phyloP scores from a whole-genome alignment of 352 stramenopile genomes.

The Phytopythium oedochilum region DNA sequence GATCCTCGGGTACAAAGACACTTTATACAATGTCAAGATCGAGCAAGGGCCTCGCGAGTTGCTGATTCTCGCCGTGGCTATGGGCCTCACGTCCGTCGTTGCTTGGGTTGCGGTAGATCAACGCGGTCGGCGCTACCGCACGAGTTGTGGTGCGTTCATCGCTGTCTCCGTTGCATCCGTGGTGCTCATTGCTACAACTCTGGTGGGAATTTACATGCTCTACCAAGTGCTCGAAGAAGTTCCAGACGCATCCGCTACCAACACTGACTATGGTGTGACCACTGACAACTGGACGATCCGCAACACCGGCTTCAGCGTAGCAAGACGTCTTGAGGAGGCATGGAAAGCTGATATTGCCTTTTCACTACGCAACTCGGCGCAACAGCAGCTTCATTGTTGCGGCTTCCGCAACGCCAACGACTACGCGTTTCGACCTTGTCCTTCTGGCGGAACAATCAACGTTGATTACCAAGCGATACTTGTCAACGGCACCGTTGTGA shows the following conservation, averaged over 20 bases:
- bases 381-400: conserved; percentile 69
- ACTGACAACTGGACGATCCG: conserved; percentile 67
- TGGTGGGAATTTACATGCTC: conserved; percentile 57
- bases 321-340: conserved; percentile 30
- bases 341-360: conserved; percentile 38
- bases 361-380: conserved; percentile 41
- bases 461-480: conserved; percentile 57
- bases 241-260: background rate
- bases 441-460: conserved; percentile 29
- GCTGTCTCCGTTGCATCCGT: conserved; percentile 29
- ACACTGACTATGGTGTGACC: conserved; percentile 26
- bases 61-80: conserved; percentile 23
- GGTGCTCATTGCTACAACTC: conserved; percentile 32
- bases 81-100: conserved; percentile 32
- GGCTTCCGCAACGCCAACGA: conserved; percentile 47
- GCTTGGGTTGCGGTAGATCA: conserved; percentile 54
- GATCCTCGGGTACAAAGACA: conserved; percentile 38
- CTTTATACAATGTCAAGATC: conserved; percentile 46
- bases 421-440: conserved; percentile 46
- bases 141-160: conserved; percentile 26
- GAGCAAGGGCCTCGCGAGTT: conserved; percentile 39
- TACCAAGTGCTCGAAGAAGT: conserved; percentile 47
- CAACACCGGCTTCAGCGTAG: conserved; percentile 64
- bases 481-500: conserved; percentile 49
- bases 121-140: conserved; percentile 23